Evolutionary conservation across 345 rosid species (phyloP), one percentile per base, ranked within the genome.

Genomic region (Pistacia integerrima): DNA sequence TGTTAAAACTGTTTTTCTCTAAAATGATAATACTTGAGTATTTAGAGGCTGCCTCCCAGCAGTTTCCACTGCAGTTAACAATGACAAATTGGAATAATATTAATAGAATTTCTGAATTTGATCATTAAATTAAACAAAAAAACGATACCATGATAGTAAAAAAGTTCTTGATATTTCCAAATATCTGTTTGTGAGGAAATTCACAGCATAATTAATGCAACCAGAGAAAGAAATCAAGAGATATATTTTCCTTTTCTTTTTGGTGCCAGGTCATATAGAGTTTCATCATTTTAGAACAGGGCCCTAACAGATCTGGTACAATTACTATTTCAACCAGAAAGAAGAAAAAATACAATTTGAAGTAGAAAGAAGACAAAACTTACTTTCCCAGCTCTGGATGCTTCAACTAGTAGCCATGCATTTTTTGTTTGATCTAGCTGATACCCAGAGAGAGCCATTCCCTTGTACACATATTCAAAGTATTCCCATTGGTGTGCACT

Each of bases 371-470:
- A 58, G 64, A 78, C 71, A 63, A 71, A 46, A 46, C 61, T 74
- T 52, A 95, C 99, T 97, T 95, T 93, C 75, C 99, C 97, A 65
- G 88, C 89, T 85, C 87, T 87, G 28, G 96, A 87, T 69, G 98
- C 97, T 83, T 91, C 85, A 79, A 93, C 82, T 20, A 95, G 90
- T 79, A 88, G 77, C 57, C 77, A 72, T 20, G 85, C 86, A 33
- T 85, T 85, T 77, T 90, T 95, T 67, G 82, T 83, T 85, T 92
- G 98, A 84, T 92, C 90, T 5, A 92, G 70, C 75, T 70, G 90
- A 88, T 83, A 86, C 49, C 98, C 93, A 48, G 88, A 85, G 61
- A 93, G 89, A 64, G 78, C 68, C 98, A 92, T 93, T 63, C 82
- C 90, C 85, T 85, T 90, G 84, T 95, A 95, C 64, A 93, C 91